Conservation (phyloP, 2,329 filamentous ascomycete species). For the Dactylellina sp. region DNA sequence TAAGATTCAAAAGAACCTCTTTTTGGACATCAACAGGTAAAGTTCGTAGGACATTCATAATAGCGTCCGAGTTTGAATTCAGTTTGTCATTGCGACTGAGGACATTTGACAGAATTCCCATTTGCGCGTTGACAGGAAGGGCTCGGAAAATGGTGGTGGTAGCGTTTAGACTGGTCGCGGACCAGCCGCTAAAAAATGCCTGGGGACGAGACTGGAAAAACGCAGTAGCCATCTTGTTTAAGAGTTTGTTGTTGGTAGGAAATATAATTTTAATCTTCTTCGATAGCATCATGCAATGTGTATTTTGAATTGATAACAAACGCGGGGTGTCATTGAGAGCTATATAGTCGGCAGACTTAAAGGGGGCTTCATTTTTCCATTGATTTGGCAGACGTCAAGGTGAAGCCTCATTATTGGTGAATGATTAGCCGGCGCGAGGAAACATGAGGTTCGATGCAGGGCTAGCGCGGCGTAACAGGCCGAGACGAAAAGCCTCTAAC, state of each 20-base stretch:
- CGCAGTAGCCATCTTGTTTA: constrained; percentile 4
- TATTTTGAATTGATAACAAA: too few relatives aligned
- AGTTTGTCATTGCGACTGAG: constrained; percentile 12
- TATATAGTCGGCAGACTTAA: too few relatives aligned
- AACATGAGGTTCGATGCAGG: too few relatives aligned
- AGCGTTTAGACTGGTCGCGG: constrained; percentile 12
- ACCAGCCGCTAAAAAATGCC: constrained; percentile 12
- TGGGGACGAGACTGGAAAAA: constrained; percentile 4
- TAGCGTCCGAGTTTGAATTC: constrained; percentile 5
- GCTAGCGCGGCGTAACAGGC: too few relatives aligned
- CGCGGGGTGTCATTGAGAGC: too few relatives aligned
- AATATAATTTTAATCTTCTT: constrained; percentile 1
- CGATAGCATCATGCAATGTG: too few relatives aligned
- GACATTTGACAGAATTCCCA: constrained; percentile 9
- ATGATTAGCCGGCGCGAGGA: too few relatives aligned
- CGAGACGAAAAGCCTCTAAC: too few relatives aligned
- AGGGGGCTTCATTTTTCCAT: too few relatives aligned
- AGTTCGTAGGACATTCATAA: constrained; percentile 4
- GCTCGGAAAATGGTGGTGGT: constrained; percentile 17
- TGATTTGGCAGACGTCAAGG: too few relatives aligned
- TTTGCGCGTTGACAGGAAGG: constrained; percentile 21
- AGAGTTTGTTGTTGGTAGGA: not conserved
- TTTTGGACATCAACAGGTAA: constrained; percentile 10
- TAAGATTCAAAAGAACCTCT: constrained; percentile 12
- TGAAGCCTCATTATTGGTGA: too few relatives aligned